A percentile compares a stretch with the other conserved stretches of the same genome.
Evolutionary conservation across 1,284 basidiomycete genomes (phyloP).

Genomic region (Leccinum griseonigrum): DNA sequence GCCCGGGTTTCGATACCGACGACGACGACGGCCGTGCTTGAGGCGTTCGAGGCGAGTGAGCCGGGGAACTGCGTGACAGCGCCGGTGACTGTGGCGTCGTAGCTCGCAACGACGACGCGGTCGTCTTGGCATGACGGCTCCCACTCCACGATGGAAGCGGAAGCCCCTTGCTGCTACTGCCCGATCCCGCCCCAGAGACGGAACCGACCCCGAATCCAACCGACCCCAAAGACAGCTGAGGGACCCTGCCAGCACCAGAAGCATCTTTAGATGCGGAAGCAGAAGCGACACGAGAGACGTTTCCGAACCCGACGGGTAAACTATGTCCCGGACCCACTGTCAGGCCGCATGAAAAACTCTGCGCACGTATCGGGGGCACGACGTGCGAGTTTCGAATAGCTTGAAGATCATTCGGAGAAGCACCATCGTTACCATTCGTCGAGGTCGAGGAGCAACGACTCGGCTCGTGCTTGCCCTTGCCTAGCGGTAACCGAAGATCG

Average conservation of each 20-base stretch:
- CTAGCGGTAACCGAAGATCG: slow-evolving; percentile 18
- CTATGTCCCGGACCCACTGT: background rate
- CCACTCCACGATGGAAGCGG: background rate
- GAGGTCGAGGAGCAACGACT: background rate
- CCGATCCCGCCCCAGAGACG: background rate
- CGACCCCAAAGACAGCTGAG: background rate
- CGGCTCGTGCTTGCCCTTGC: background rate
- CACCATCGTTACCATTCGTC: background rate
- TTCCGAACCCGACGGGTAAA: background rate
- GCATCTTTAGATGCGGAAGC: background rate
- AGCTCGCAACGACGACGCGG: background rate
- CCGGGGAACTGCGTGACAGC: background rate
- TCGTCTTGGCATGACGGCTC: background rate
- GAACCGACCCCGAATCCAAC: background rate
- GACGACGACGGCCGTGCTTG: background rate
- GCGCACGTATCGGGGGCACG: slow-evolving; percentile 7
- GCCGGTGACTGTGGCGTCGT: background rate
- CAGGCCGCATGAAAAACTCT: slow-evolving; percentile 10
- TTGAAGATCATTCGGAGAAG: slow-evolving; percentile 29
- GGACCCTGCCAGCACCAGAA: background rate
- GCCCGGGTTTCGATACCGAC: background rate
- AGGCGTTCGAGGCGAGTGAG: background rate
- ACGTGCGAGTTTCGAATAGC: background rate
- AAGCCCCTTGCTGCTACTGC: background rate
- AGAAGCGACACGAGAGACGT: background rate